Conservation (phyloP, 805 yeast species). For the Kazachstania africana region DNA sequence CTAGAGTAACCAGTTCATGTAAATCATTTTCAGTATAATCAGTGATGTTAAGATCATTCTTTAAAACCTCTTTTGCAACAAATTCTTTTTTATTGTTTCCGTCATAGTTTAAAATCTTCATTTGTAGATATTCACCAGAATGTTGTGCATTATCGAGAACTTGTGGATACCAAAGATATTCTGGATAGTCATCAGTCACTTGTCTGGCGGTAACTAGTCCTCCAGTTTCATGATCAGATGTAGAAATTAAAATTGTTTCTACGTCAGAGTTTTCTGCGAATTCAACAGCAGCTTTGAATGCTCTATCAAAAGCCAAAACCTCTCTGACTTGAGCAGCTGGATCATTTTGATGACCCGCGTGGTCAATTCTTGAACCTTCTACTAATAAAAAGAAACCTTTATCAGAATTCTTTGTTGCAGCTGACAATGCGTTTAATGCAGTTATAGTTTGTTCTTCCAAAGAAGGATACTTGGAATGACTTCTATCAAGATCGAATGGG, state of each 20-base stretch:
- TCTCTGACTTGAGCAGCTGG: conserved; percentile 92
- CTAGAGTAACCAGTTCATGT: conserved; percentile 23
- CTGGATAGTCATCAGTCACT: conserved; percentile 57
- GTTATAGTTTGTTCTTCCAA: conserved; percentile 66
- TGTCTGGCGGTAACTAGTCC: conserved; percentile 86
- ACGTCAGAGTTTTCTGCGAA: conserved; percentile 57
- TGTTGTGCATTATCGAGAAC: conserved; percentile 57
- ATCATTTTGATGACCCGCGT: conserved; percentile 89
- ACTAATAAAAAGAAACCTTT: conserved; percentile 77
- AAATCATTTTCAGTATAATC: conserved; percentile 49
- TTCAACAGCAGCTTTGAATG: conserved; percentile 62
- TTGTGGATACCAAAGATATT: conserved; percentile 79
- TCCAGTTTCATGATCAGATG: conserved; percentile 95
- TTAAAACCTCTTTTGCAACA: conserved; percentile 42
- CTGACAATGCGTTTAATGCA: conserved; percentile 56
- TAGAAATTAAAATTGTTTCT: conserved; percentile 69
- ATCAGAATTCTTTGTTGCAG: conserved; percentile 61
- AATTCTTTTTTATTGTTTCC: conserved; percentile 28
- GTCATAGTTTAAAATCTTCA: conserved; percentile 30
- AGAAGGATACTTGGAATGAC: conserved; percentile 51
- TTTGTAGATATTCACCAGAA: conserved; percentile 61
- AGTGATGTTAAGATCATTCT: conserved; percentile 52
- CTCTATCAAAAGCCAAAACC: conserved; percentile 75
- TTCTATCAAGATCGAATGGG: conserved; percentile 76
- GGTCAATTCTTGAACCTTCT: conserved; percentile 91